Evolutionary conservation across 345 rosid species (phyloP), one percentile per base, ranked within the genome.

Genomic region (Hibiscus tridactylites): DNA sequence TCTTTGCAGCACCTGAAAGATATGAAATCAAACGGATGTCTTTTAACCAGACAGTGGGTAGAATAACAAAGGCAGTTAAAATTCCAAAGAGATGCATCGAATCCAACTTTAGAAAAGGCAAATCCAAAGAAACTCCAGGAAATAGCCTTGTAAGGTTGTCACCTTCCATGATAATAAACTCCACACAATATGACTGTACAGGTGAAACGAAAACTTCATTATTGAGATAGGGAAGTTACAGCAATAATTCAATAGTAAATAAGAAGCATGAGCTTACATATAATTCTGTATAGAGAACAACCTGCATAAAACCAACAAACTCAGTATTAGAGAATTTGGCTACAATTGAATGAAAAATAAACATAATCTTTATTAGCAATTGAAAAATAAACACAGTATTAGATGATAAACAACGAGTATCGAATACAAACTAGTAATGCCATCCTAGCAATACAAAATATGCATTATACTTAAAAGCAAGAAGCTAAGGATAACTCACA

Each of bases 151-250:
- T 79, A 59, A 94, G 97, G 72, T 88, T 91, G 74, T 94, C 98
- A 11, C 97, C 98, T 85, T 94, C 98, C 88, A 91, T 73, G 65
- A 81, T 91, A 73, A 94, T 91, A 73, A 91, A 88, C 70, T 91
- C 98, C 75, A 94, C 93, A 78, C 96, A 94, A 77, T 86, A 94
- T 60, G 97, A 84, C 96, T 94, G 83, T 82, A 81, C 35, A 75
- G 65, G 61, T 29, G 65, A 17, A 35, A 76, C 17, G 26, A 35
- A 72, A 76, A 56, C 54, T 29, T 68, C 3, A 37, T 53, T 21
- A 79, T 54, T 49, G 21, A 44, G 17, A 78, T 71, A 50, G 15
- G 70, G 10, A 71, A 75, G 26, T 21, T 31, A 65, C 39, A 72
- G 64, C 9, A 60, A 62, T 54, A 33, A 28, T 68, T 29, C 13